phyloP scores from a whole-genome alignment of 768 basidiomycete genomes.

The Kondoa subrosea region DNA sequence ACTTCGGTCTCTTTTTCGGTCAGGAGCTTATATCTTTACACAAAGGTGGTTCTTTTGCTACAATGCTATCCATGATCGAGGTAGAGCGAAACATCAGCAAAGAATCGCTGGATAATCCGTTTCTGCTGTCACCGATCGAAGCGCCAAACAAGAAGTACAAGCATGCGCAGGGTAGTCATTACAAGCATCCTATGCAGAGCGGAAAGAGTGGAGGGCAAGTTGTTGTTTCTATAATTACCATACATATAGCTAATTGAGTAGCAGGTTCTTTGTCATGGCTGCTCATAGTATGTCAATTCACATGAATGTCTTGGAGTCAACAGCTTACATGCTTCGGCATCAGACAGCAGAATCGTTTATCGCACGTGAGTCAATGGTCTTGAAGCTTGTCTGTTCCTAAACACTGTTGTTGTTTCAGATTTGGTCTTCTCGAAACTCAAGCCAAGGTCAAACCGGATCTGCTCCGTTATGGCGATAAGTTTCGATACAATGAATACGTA shows the following conservation, averaged over 20 bases:
- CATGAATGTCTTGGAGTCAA: neutral
- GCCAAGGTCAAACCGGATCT: too few relatives aligned
- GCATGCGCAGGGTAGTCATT: neutral
- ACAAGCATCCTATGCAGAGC: too few relatives aligned
- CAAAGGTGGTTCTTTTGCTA: neutral
- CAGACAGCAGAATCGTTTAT: too few relatives aligned
- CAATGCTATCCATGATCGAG: neutral
- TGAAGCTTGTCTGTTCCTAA: too few relatives aligned
- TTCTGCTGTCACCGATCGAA: neutral
- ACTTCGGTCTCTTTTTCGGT: neutral
- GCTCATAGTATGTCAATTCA: neutral
- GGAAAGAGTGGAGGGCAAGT: too few relatives aligned
- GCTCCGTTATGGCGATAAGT: neutral
- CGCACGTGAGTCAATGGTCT: too few relatives aligned
- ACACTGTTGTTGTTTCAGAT: too few relatives aligned
- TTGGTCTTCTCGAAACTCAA: too few relatives aligned
- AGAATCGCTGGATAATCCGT: neutral
- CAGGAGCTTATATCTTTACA: neutral
- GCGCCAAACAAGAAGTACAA: neutral
- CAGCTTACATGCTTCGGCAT: too few relatives aligned
- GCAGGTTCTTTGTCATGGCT: neutral
- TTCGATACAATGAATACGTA: neutral
- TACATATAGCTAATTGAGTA: neutral
- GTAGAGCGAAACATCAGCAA: too few relatives aligned
- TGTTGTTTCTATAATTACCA: too few relatives aligned